A percentile compares a stretch with the other conserved stretches of the same genome.
Conservation (phyloP, 1,284 basidiomycete genomes). For the Trichosporon faecale region DNA sequence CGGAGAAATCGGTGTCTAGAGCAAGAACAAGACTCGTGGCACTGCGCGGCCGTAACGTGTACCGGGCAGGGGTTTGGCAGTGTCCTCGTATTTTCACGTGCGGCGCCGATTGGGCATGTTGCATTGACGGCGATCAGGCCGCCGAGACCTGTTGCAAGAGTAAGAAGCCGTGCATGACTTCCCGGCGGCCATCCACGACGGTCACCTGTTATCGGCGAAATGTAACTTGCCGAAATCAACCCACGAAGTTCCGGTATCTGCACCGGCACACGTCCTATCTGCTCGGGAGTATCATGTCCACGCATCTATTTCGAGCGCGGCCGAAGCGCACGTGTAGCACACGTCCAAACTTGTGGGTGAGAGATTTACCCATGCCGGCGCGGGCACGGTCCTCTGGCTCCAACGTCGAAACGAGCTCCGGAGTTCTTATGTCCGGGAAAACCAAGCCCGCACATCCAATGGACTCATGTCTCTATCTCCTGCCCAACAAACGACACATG, state of each 20-base stretch:
- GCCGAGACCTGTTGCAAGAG: too few species aligned
- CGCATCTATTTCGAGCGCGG: too few species aligned
- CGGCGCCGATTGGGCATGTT: neutral
- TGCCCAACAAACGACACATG: too few species aligned
- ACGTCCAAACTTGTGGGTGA: neutral
- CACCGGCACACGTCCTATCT: too few species aligned
- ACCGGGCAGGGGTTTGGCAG: neutral
- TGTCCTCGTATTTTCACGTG: neutral
- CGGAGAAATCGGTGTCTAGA: neutral
- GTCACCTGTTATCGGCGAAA: too few species aligned
- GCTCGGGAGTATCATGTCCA: too few species aligned
- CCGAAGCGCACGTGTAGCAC: neutral
- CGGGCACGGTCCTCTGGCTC: neutral
- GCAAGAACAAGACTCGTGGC: neutral
- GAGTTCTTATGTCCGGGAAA: neutral
- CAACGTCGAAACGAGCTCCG: neutral
- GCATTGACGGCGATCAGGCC: neutral
- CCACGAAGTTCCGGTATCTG: too few species aligned
- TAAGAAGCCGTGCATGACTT: too few species aligned
- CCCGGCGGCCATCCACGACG: too few species aligned
- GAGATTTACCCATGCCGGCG: neutral
- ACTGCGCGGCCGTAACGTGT: neutral
- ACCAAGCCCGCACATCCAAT: neutral
- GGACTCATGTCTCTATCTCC: too few species aligned
- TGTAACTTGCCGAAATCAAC: too few species aligned